These are phyloP conservation scores for Penicillium oxalicum DNA, from an alignment of 2,329 filamentous ascomycete genomes.

Conservation along the genomic window DNA sequence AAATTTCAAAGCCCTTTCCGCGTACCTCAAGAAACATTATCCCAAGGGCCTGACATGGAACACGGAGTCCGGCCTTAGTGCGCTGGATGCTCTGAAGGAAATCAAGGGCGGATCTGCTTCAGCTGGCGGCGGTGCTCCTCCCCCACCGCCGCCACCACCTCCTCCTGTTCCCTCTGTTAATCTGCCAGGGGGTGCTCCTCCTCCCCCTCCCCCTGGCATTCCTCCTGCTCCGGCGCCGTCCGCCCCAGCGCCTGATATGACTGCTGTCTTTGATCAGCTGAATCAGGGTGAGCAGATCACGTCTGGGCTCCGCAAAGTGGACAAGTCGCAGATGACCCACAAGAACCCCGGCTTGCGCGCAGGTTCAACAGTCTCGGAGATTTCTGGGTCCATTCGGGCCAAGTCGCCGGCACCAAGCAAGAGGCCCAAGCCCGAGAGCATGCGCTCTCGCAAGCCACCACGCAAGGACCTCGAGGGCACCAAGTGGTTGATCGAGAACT, in stretches of 20 bases:
- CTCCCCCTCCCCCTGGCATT: constrained; percentile 61
- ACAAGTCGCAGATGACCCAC: constrained; percentile 94
- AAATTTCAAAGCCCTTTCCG: constrained; percentile 74
- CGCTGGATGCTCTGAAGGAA: constrained; percentile 61
- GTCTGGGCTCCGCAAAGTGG: constrained; percentile 82
- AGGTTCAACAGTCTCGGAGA: constrained; percentile 60
- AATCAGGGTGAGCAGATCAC: constrained; percentile 89
- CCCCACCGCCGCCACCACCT: constrained; percentile 49
- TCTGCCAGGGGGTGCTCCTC: constrained; percentile 54
- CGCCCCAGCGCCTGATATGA: constrained; percentile 58
- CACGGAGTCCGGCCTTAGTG: constrained; percentile 63
- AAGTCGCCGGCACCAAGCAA: constrained; percentile 86
- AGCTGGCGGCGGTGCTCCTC: constrained; percentile 36
- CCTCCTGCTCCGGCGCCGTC: constrained; percentile 47
- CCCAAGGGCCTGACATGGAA: constrained; percentile 82
- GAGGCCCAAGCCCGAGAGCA: constrained; percentile 78
- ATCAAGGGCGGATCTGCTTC: constrained; percentile 42
- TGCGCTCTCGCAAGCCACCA: constrained; percentile 75
- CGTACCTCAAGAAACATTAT: constrained; percentile 81
- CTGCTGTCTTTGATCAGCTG: constrained; percentile 83
- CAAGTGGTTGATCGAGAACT: constrained; percentile 97
- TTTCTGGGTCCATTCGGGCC: constrained; percentile 46
- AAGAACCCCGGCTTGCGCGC: constrained; percentile 88
- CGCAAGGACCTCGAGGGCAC: constrained; percentile 76
- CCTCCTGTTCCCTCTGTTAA: constrained; percentile 43